Conservation (phyloP, 2,329 filamentous ascomycete species). For the Fusarium phyllophilum region DNA sequence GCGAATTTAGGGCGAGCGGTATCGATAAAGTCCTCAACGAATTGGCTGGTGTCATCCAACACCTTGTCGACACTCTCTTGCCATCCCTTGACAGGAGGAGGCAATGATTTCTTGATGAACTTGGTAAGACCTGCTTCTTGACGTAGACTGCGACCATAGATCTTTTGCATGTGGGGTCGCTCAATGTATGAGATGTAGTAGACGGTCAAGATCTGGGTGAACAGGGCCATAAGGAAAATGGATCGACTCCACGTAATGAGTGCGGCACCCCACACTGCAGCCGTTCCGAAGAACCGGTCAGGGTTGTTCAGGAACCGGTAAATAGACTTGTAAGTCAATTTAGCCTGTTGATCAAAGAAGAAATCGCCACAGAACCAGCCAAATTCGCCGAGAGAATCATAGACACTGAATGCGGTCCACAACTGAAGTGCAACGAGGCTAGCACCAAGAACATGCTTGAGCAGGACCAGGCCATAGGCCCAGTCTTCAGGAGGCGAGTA, state of each 20-base stretch:
- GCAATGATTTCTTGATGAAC: constrained; percentile 87
- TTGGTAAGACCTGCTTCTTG: constrained; percentile 91
- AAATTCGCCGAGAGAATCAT: constrained; percentile 95
- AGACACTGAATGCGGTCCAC: constrained; percentile 93
- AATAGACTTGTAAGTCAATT: constrained; percentile 95
- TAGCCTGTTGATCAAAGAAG: constrained; percentile 90
- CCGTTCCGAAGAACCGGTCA: constrained; percentile 90
- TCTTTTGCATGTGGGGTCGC: constrained; percentile 96
- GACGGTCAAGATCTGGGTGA: constrained; percentile 86
- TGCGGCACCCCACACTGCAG: constrained; percentile 94
- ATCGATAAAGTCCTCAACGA: constrained; percentile 91
- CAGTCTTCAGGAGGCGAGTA: constrained; percentile 88
- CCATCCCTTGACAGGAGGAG: constrained; percentile 82
- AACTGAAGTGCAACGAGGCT: constrained; percentile 86
- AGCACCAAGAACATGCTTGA: constrained; percentile 87
- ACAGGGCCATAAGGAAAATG: constrained; percentile 85
- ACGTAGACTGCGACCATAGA: constrained; percentile 87
- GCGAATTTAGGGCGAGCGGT: constrained; percentile 86
- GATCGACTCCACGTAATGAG: constrained; percentile 90
- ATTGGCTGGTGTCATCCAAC: constrained; percentile 85
- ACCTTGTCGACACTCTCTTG: constrained; percentile 89
- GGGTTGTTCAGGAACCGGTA: constrained; percentile 99
- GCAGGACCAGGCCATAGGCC: constrained; percentile 83
- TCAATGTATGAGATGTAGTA: constrained; percentile 93
- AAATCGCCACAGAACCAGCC: constrained; percentile 99